Percentiles rank a stretch among this genome's conserved stretches.
These are phyloP conservation scores for Nitzschia inconspicua DNA, from an alignment of 108 stramenopile species.

Conservation along the genomic window DNA sequence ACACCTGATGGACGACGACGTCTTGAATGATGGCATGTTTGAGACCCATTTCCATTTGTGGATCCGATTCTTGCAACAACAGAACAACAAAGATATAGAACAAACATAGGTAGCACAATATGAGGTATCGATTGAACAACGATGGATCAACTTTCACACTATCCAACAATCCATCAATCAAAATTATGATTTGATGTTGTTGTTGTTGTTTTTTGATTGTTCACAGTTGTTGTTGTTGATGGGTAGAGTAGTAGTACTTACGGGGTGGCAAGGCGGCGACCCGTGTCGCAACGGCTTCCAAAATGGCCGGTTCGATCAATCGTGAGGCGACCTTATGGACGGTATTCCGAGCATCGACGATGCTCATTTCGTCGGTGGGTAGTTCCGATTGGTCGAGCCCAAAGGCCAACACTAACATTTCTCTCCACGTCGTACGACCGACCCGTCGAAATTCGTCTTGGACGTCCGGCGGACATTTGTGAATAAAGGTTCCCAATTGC, in stretches of 20 bases:
- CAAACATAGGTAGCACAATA: too few species aligned
- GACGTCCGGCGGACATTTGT: constrained; percentile 28
- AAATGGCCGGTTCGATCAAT: constrained; percentile 59
- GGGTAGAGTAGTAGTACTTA: background rate
- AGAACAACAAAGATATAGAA: background rate
- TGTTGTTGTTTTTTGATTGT: too few species aligned
- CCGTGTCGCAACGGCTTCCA: constrained; percentile 53
- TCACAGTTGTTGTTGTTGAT: too few species aligned
- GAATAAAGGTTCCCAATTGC: constrained; percentile 51
- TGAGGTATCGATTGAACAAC: too few species aligned
- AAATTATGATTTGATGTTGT: too few species aligned
- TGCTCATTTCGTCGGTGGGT: constrained; percentile 33
- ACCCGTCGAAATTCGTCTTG: constrained; percentile 52
- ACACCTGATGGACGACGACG: constrained; percentile 73
- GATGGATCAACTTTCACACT: too few species aligned
- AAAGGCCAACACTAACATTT: constrained; percentile 64
- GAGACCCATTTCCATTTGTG: constrained; percentile 60
- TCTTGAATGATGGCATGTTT: constrained; percentile 80
- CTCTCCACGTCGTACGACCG: constrained; percentile 69
- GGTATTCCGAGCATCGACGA: constrained; percentile 77
- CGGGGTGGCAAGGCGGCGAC: too few species aligned
- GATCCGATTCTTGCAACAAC: constrained; percentile 21
- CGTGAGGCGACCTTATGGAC: constrained; percentile 78
- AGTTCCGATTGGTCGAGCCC: constrained; percentile 45
- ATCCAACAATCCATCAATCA: too few species aligned